Conservation (phyloP, 257 asterid genomes). For the Salvia hispanica region DNA sequence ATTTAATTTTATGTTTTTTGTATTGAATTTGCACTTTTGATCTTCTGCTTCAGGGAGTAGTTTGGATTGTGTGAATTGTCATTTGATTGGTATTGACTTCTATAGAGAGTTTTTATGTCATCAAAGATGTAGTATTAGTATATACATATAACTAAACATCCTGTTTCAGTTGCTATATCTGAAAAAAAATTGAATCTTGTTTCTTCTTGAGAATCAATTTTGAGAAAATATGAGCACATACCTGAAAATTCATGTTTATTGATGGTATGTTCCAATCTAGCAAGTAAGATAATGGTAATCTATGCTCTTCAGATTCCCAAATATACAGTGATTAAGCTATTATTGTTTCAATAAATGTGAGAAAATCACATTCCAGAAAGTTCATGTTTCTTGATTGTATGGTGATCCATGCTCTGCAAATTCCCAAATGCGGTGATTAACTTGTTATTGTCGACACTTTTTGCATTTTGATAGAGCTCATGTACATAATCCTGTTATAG, state of each 20-base stretch:
- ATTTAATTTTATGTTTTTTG: slow-evolving; percentile 3
- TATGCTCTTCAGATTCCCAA: background rate
- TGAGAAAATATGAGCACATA: background rate
- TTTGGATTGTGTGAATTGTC: slow-evolving; percentile 16
- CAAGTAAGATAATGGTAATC: background rate
- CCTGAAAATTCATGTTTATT: background rate
- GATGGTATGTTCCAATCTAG: slow-evolving; percentile 16
- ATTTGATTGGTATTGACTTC: slow-evolving; percentile 28
- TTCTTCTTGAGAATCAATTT: background rate
- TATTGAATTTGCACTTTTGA: slow-evolving; percentile 15
- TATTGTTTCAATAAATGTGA: background rate
- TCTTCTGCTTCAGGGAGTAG: background rate
- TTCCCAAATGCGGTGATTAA: background rate
- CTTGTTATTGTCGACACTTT: slow-evolving; percentile 9
- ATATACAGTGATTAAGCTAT: no score
- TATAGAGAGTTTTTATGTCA: background rate
- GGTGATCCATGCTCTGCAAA: background rate
- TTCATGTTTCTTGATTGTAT: background rate
- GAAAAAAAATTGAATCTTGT: slow-evolving; percentile 11
- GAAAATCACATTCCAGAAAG: slow-evolving; percentile 1
- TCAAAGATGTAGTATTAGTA: background rate
- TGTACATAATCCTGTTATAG: background rate
- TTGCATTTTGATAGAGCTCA: slow-evolving; percentile 2
- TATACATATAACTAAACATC: slow-evolving; percentile 1
- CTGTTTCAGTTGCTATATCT: slow-evolving; percentile 3